Evolutionary conservation across 345 rosid genomes (phyloP).

Genomic region (Lumnitzera racemosa): DNA sequence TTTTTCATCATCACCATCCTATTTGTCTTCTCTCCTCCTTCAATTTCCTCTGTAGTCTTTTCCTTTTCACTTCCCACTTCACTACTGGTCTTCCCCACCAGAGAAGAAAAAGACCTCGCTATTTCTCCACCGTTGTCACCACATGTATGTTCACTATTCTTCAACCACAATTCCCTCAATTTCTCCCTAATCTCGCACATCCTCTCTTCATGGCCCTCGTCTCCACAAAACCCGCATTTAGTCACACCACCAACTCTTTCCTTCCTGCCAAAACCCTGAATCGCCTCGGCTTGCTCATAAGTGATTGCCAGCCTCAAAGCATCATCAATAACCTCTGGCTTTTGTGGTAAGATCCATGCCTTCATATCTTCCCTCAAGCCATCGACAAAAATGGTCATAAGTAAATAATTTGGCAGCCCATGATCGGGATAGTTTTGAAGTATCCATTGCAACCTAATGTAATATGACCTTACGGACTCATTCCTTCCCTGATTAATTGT

Average conservation of each 20-base stretch:
- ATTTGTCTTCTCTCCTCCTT: not conserved
- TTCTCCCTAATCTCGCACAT: constrained; percentile 15
- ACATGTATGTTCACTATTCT: not conserved
- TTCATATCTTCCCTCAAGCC: constrained; percentile 20
- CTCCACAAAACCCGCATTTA: constrained; percentile 25
- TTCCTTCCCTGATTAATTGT: constrained; percentile 17
- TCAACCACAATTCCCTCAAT: constrained; percentile 21
- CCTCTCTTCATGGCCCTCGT: constrained; percentile 18
- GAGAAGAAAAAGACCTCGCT: not conserved
- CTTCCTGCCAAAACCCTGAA: not conserved
- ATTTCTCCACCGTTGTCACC: not conserved
- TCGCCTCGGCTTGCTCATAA: constrained; percentile 15
- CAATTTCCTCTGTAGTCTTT: not conserved
- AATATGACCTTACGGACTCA: constrained; percentile 29
- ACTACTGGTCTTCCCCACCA: not conserved
- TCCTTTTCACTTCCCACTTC: not conserved
- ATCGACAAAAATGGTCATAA: constrained; percentile 23
- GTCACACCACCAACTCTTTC: not conserved
- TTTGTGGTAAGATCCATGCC: constrained; percentile 22
- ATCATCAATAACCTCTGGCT: constrained; percentile 20
- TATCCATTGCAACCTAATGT: constrained; percentile 29
- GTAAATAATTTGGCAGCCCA: constrained; percentile 15
- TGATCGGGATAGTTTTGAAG: constrained; percentile 23
- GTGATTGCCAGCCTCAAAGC: constrained; percentile 26
- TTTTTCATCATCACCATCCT: constrained; percentile 6